Percentiles rank a stretch among this genome's conserved stretches.
Evolutionary conservation across 352 stramenopile species (phyloP).

Genomic region (Pythium plurisporium): DNA sequence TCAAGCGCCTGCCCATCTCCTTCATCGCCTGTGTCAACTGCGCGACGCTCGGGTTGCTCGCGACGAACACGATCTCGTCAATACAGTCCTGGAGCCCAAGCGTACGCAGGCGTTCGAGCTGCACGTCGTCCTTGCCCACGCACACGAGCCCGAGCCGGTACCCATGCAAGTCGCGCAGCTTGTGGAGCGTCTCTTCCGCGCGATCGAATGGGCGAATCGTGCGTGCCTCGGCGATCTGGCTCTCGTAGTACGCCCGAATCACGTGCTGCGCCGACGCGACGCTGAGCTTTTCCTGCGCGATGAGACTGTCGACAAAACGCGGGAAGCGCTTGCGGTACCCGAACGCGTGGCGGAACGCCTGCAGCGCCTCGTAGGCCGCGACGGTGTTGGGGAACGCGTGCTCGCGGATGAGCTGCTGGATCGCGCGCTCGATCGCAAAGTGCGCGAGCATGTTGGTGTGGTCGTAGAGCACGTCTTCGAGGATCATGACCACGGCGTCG

Average conservation of each 20-base stretch:
- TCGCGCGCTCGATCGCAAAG: slow-evolving; percentile 70
- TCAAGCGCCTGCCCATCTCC: slow-evolving; percentile 49
- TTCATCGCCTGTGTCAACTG: slow-evolving; percentile 76
- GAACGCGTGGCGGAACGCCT: slow-evolving; percentile 78
- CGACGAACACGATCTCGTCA: slow-evolving; percentile 56
- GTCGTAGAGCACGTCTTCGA: slow-evolving; percentile 85
- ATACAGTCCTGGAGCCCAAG: slow-evolving; percentile 66
- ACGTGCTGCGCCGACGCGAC: slow-evolving; percentile 47
- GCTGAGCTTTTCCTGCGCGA: slow-evolving; percentile 43
- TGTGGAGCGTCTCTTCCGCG: slow-evolving; percentile 45
- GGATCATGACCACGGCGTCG: slow-evolving; percentile 76
- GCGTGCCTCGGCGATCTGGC: slow-evolving; percentile 62
- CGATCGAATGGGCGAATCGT: slow-evolving; percentile 61
- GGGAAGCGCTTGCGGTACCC: slow-evolving; percentile 83
- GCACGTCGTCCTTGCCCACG: slow-evolving; percentile 69
- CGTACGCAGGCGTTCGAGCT: slow-evolving; percentile 66
- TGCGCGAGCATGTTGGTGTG: slow-evolving; percentile 77
- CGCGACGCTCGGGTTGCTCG: slow-evolving; percentile 53
- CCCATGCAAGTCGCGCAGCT: slow-evolving; percentile 40
- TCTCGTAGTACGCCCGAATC: slow-evolving; percentile 74
- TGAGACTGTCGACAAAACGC: slow-evolving; percentile 74
- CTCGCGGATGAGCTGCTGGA: slow-evolving; percentile 68
- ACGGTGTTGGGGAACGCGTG: slow-evolving; percentile 62
- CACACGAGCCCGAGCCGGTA: slow-evolving; percentile 69
- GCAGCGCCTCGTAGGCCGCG: slow-evolving; percentile 61